These are phyloP conservation scores for Lathyrus sativus DNA, from an alignment of 306 rosid genomes.

Conservation along the genomic window DNA sequence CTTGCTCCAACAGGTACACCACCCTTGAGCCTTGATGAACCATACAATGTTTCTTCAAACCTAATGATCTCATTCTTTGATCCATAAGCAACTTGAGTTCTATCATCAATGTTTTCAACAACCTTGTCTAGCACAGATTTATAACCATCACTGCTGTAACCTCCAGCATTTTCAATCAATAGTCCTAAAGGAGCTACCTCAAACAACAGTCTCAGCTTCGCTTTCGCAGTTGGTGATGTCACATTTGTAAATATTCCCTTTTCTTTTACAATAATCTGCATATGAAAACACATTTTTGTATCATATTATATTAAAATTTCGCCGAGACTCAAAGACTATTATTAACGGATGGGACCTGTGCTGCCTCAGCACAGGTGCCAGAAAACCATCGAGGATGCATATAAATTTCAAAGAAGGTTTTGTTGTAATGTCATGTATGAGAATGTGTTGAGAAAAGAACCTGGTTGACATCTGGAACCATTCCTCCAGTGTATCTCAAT, in stretches of 20 bases:
- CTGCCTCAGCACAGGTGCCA: neutral
- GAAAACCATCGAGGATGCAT: neutral
- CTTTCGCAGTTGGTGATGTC: conserved; percentile 83
- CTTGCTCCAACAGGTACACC: conserved; percentile 89
- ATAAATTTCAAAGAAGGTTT: neutral
- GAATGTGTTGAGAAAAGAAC: conserved; percentile 46
- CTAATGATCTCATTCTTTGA: conserved; percentile 89
- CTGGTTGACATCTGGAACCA: conserved; percentile 99
- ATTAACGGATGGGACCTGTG: neutral
- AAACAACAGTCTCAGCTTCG: conserved; percentile 89
- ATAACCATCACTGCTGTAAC: conserved; percentile 88
- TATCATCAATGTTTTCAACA: conserved; percentile 68
- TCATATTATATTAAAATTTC: neutral
- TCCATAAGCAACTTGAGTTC: conserved; percentile 97
- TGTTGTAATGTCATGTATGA: conserved; percentile 20
- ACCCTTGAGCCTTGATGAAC: conserved; percentile 91
- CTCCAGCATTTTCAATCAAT: conserved; percentile 92
- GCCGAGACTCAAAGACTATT: neutral
- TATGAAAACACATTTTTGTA: neutral
- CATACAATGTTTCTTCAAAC: conserved; percentile 92
- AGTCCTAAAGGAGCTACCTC: conserved; percentile 97
- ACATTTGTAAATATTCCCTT: conserved; percentile 94
- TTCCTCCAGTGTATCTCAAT: conserved; percentile 96
- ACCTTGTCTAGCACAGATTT: conserved; percentile 87
- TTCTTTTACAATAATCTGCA: conserved; percentile 91